Evolutionary conservation across 257 asterid species (phyloP), one percentile per base, ranked within the genome.

Genomic region (Coffea eugenioides): DNA sequence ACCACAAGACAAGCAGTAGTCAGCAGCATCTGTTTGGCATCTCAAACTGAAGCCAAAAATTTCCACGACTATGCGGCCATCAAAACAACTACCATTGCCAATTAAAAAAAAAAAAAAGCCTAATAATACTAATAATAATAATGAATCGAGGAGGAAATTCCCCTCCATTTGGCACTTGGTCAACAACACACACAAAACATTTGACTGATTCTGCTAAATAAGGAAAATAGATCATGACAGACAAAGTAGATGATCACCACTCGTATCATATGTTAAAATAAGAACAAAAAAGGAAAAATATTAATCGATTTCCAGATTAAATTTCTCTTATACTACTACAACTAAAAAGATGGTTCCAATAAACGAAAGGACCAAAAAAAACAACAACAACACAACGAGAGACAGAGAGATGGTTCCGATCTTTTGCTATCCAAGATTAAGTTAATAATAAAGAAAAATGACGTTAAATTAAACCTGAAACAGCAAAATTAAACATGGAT

Each of bases 401-500:
- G 5, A 6, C n/a, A 69, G 13, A 65, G 73, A 80, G 61, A 21
- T 31, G 34, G 70, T 61, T 76, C 25, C 73, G 49, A 76, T 34
- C 66, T 81, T 71, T 59, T 80, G 54, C 45, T 41, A 64, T 51
- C 48, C 41, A 41, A 64, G 34, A 48, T 45, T 80, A 62, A 76
- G 80, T 25, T 75, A 25, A 39, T 39, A 39, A 39, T 39, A 41
- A 74, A 25, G 39, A 8, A 59, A 8, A 65, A 65, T 52, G 74
- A 49, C 61, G n/a, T 70, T n/a, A 78, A 78, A 51, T 71, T 71
- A 41, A 27, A 71, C 67, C 49, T 66, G 62, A 65, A 78, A 66
- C 46, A 74, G 71, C 75, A 80, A 73, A 67, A 56, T 67, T 61
- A 75, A 80, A 68, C 79, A 80, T 51, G 45, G 69, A 76, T 46